These are phyloP conservation scores for Botrytis aclada DNA, from an alignment of 2,329 filamentous ascomycete genomes.

Conservation along the genomic window DNA sequence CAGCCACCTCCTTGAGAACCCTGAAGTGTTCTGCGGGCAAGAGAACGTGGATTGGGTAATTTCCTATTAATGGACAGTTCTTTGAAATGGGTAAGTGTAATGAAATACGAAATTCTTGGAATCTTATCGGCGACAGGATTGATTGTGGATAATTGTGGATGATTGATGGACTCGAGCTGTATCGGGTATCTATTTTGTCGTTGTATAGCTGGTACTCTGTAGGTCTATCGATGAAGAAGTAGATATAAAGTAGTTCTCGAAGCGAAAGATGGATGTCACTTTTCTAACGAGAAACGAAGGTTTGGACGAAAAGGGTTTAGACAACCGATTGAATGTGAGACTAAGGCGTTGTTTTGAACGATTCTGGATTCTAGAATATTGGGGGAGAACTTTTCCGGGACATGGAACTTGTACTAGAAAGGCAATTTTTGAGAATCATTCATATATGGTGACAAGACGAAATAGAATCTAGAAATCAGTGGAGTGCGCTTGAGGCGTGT, in stretches of 20 bases:
- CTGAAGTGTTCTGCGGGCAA: neutral
- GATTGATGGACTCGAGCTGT: neutral
- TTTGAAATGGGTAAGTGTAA: neutral
- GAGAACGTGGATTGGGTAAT: neutral
- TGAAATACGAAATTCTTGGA: no score
- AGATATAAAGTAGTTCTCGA: neutral
- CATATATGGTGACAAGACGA: neutral
- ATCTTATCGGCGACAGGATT: neutral
- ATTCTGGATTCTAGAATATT: neutral
- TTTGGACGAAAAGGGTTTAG: slow-evolving; percentile 2
- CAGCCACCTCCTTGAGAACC: slow-evolving; percentile 1
- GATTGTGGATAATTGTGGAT: neutral
- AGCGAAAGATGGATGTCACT: neutral
- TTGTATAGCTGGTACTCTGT: neutral
- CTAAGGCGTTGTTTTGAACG: neutral
- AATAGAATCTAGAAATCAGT: neutral
- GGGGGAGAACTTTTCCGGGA: neutral
- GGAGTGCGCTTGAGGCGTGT: slow-evolving; percentile 2
- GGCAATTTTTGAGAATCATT: neutral
- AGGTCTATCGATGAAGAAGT: neutral
- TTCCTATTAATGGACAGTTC: neutral
- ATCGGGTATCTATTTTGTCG: neutral
- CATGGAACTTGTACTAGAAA: neutral
- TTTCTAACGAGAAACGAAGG: neutral
- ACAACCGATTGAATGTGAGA: neutral